Conservation (phyloP, 805 yeast species). For the Candida ipomoeae region DNA sequence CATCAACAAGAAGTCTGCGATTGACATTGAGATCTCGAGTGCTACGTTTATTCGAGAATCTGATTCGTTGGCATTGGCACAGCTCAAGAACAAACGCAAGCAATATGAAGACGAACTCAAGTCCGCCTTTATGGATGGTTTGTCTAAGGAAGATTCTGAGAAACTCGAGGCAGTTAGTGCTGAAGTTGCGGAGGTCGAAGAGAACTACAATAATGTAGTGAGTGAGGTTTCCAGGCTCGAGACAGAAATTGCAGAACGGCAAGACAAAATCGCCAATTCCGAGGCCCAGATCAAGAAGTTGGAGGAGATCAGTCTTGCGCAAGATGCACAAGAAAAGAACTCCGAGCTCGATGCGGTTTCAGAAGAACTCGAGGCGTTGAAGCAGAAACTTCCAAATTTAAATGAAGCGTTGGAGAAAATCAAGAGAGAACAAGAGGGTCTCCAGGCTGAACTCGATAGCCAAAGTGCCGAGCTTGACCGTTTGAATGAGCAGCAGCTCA, state of each 20-base stretch:
- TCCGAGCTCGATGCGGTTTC: slow-evolving; percentile 23
- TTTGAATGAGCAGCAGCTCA: slow-evolving; percentile 55
- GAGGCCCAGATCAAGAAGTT: slow-evolving; percentile 10
- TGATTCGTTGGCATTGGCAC: slow-evolving; percentile 14
- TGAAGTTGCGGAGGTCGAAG: slow-evolving; percentile 37
- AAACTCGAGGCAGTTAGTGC: slow-evolving; percentile 33
- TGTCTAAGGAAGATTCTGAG: slow-evolving; percentile 47
- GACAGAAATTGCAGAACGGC: slow-evolving; percentile 29
- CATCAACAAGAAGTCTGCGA: slow-evolving; percentile 37
- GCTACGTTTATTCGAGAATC: slow-evolving; percentile 30
- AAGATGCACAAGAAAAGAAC: slow-evolving; percentile 11
- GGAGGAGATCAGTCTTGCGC: slow-evolving; percentile 5
- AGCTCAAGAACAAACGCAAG: slow-evolving; percentile 29
- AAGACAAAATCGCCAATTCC: slow-evolving; percentile 7
- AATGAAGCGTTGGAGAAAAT: slow-evolving; percentile 22
- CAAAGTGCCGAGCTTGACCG: slow-evolving; percentile 41
- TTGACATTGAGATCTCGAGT: slow-evolving; percentile 42
- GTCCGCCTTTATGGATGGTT: slow-evolving; percentile 49
- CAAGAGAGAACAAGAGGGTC: slow-evolving; percentile 21
- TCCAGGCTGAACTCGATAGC: slow-evolving; percentile 25
- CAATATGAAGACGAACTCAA: slow-evolving; percentile 48
- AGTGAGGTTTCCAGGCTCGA: slow-evolving; percentile 43
- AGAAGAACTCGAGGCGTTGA: slow-evolving; percentile 26
- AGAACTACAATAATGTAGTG: slow-evolving; percentile 37
- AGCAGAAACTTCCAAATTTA: slow-evolving; percentile 19